These are phyloP conservation scores for Saccharomycopsis sp. DNA, from an alignment of 805 yeast genomes.

Conservation along the genomic window DNA sequence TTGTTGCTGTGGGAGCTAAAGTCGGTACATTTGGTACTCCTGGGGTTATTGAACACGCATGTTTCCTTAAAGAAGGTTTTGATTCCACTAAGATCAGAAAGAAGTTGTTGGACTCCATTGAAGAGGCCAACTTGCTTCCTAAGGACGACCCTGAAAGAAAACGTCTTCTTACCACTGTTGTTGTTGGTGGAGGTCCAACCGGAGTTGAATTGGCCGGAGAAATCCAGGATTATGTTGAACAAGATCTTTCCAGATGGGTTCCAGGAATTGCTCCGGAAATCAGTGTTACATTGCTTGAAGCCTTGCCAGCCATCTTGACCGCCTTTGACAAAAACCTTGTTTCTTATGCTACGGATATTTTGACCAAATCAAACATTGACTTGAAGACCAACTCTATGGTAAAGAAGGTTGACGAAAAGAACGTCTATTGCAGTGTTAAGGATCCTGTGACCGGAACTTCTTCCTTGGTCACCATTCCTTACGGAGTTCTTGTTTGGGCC, in stretches of 20 bases:
- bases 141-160: slow-evolving; percentile 68
- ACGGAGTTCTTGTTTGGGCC: slow-evolving; percentile 95
- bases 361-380: slow-evolving; percentile 61
- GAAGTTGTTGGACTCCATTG: slow-evolving; percentile 79
- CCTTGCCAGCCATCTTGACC: slow-evolving; percentile 79
- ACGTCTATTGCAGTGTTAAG: slow-evolving; percentile 65
- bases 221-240: slow-evolving; percentile 87
- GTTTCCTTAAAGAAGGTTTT: slow-evolving; percentile 82
- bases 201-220: slow-evolving; percentile 98
- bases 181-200: slow-evolving; percentile 98
- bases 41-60: slow-evolving; percentile 84
- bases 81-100: slow-evolving; percentile 82
- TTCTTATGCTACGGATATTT: slow-evolving; percentile 73
- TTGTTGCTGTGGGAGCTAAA: slow-evolving; percentile 91
- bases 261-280: slow-evolving; percentile 80
- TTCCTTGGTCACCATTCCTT: slow-evolving; percentile 58
- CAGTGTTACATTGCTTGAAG: slow-evolving; percentile 82
- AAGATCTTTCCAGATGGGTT: slow-evolving; percentile 83
- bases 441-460: slow-evolving; percentile 60
- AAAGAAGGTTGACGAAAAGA: slow-evolving; percentile 67
- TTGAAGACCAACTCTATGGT: slow-evolving; percentile 84
- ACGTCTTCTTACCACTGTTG: slow-evolving; percentile 80
- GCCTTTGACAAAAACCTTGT: slow-evolving; percentile 65
- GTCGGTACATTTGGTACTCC: slow-evolving; percentile 93
- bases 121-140: slow-evolving; percentile 79